Evolutionary conservation across 2,329 filamentous ascomycete genomes (phyloP).

Genomic region (Fusarium vanettenii): DNA sequence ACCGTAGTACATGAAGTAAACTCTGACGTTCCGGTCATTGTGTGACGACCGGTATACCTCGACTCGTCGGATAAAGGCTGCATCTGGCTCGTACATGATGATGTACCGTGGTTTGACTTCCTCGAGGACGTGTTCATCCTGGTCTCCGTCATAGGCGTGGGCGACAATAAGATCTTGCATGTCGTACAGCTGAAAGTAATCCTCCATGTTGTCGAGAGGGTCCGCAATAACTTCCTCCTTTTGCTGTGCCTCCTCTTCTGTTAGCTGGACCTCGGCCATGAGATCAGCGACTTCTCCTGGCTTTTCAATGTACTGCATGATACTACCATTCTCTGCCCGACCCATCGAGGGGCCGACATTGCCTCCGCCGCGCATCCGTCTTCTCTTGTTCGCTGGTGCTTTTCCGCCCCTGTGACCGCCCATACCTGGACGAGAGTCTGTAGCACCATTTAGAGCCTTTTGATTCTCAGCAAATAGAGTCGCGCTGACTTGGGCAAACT

Average conservation of each 20-base stretch:
- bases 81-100: slow-evolving; percentile 98
- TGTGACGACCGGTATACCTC: slow-evolving; percentile 98
- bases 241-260: slow-evolving; percentile 78
- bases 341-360: slow-evolving; percentile 66
- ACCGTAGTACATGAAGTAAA: slow-evolving; percentile 97
- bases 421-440: slow-evolving; percentile 64
- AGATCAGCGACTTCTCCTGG: slow-evolving; percentile 84
- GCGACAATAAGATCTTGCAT: slow-evolving; percentile 90
- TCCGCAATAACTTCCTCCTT: slow-evolving; percentile 82
- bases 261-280: slow-evolving; percentile 85
- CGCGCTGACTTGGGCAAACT: slow-evolving; percentile 87
- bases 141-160: slow-evolving; percentile 94
- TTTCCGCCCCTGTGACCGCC: slow-evolving; percentile 64
- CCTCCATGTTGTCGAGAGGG: slow-evolving; percentile 89
- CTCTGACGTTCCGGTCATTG: slow-evolving; percentile 85
- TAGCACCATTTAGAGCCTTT: slow-evolving; percentile 76
- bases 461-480: slow-evolving; percentile 84
- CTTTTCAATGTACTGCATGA: slow-evolving; percentile 83
- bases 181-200: slow-evolving; percentile 90
- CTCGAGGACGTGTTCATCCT: slow-evolving; percentile 96
- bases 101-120: slow-evolving; percentile 94
- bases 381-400: slow-evolving; percentile 84
- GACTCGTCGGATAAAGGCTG: slow-evolving; percentile 91
- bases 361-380: slow-evolving; percentile 85
- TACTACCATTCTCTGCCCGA: slow-evolving; percentile 78